Evolutionary conservation across 2,329 filamentous ascomycete genomes (phyloP).

Genomic region (Colletotrichum limetticola): DNA sequence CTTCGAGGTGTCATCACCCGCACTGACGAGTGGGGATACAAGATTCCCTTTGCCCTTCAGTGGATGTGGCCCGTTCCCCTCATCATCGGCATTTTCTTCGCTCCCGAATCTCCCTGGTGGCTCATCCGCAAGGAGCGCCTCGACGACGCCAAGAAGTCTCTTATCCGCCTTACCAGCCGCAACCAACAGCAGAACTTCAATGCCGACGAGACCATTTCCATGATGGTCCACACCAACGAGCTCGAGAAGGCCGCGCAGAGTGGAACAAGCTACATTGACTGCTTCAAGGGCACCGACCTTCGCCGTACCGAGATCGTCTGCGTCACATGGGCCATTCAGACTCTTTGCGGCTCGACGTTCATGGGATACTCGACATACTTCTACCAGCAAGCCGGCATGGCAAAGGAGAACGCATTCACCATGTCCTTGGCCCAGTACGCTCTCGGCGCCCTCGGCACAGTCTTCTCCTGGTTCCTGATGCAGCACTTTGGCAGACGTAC

Average conservation of each 20-base stretch:
- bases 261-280: constrained; percentile 57
- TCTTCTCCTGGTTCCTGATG: constrained; percentile 58
- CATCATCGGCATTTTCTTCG: constrained; percentile 52
- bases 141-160: constrained; percentile 50
- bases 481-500: constrained; percentile 55
- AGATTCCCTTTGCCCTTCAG: constrained; percentile 60
- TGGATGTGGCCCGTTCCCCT: constrained; percentile 61
- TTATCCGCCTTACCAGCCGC: constrained; percentile 50
- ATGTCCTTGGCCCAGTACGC: constrained; percentile 55
- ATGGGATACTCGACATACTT: constrained; percentile 51
- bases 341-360: constrained; percentile 51
- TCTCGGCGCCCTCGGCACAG: constrained; percentile 56
- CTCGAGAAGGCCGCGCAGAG: constrained; percentile 52
- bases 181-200: constrained; percentile 47
- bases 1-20: constrained; percentile 51
- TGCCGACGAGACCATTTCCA: constrained; percentile 56
- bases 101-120: constrained; percentile 64
- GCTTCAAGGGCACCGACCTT: constrained; percentile 58
- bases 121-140: constrained; percentile 53
- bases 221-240: constrained; percentile 64
- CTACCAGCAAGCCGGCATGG: constrained; percentile 55
- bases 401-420: constrained; percentile 49
- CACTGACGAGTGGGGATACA: constrained; percentile 55
- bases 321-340: constrained; percentile 52
- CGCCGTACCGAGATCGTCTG: constrained; percentile 58